Conservation (phyloP, 805 yeast species). For the Ogataea populi-albae region DNA sequence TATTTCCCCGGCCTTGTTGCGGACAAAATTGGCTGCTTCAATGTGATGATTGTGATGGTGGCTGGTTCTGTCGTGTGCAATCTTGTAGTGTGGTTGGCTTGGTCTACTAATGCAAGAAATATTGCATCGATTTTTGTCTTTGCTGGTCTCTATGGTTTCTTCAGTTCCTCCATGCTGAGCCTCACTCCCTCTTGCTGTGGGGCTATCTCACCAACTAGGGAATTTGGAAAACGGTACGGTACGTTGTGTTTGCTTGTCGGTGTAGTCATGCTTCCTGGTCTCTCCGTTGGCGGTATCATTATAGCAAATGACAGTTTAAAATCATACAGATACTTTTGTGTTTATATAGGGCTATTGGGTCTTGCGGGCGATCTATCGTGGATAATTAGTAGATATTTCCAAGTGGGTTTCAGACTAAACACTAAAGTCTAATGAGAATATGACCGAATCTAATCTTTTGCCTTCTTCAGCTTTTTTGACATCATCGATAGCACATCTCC, state of each 20-base stretch:
- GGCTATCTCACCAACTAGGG: slow-evolving; percentile 51
- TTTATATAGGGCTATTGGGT: slow-evolving; percentile 42
- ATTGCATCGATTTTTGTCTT: slow-evolving; percentile 44
- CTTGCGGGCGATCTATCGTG: slow-evolving; percentile 38
- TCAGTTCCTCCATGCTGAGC: slow-evolving; percentile 54
- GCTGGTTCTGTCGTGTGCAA: slow-evolving; percentile 36
- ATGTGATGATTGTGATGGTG: slow-evolving; percentile 39
- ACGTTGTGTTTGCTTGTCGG: slow-evolving; percentile 48
- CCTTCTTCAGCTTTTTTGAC: slow-evolving; percentile 19
- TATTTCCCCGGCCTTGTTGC: slow-evolving; percentile 40
- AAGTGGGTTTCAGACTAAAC: slow-evolving; percentile 41
- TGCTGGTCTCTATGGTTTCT: slow-evolving; percentile 52
- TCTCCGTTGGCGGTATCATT: slow-evolving; percentile 45
- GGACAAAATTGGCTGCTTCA: slow-evolving; percentile 41
- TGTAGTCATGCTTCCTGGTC: slow-evolving; percentile 30
- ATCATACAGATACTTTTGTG: slow-evolving; percentile 42
- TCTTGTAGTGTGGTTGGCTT: slow-evolving; percentile 55
- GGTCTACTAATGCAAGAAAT: slow-evolving; percentile 33
- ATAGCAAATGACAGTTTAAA: slow-evolving; percentile 29
- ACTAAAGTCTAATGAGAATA: slow-evolving; percentile 6
- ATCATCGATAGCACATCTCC: slow-evolving; percentile 25
- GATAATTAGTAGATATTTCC: slow-evolving; percentile 37
- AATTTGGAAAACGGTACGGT: slow-evolving; percentile 67
- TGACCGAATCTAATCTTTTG: slow-evolving; percentile 5
- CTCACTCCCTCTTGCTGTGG: slow-evolving; percentile 61